phyloP scores from a whole-genome alignment of 1,139 yeast genomes.

The Zygosaccharomyces sapae region DNA sequence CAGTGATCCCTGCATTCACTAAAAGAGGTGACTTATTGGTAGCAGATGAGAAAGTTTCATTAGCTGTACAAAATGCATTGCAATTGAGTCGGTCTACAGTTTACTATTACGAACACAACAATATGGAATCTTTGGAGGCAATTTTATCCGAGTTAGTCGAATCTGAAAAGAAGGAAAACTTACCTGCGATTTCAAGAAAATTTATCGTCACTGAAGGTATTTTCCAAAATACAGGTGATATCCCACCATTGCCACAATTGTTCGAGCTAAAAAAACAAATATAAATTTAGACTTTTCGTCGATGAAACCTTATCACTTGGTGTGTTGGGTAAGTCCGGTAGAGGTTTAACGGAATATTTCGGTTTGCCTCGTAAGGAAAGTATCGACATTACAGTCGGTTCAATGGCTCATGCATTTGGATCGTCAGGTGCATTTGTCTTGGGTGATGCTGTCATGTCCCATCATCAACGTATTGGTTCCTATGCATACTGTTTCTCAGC shows the following conservation, averaged over 20 bases:
- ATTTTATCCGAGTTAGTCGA: conserved; percentile 61
- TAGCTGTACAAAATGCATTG: conserved; percentile 84
- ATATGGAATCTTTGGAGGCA: conserved; percentile 72
- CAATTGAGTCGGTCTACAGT: conserved; percentile 82
- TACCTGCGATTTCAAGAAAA: conserved; percentile 71
- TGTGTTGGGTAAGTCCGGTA: conserved; percentile 76
- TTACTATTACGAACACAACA: conserved; percentile 82
- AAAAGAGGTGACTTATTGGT: conserved; percentile 93
- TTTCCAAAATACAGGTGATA: conserved; percentile 77
- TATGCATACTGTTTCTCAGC: conserved; percentile 93
- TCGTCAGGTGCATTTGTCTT: conserved; percentile 94
- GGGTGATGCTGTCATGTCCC: conserved; percentile 78
- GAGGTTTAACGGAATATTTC: conserved; percentile 72
- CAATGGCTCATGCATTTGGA: conserved; percentile 79
- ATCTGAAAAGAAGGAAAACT: conserved; percentile 55
- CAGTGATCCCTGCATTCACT: conserved; percentile 94
- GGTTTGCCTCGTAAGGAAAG: conserved; percentile 54
- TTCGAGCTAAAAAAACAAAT: conserved; percentile 73
- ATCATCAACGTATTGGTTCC: conserved; percentile 88
- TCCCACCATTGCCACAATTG: conserved; percentile 65
- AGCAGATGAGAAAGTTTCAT: conserved; percentile 74
- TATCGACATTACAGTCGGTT: conserved; percentile 81
- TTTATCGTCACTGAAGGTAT: conserved; percentile 89
- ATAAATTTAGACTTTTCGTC: conserved; percentile 76
- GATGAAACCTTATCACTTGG: conserved; percentile 90